These are phyloP conservation scores for Podila epigama DNA, from an alignment of 192 early-diverging fungal genomes.

Conservation along the genomic window DNA sequence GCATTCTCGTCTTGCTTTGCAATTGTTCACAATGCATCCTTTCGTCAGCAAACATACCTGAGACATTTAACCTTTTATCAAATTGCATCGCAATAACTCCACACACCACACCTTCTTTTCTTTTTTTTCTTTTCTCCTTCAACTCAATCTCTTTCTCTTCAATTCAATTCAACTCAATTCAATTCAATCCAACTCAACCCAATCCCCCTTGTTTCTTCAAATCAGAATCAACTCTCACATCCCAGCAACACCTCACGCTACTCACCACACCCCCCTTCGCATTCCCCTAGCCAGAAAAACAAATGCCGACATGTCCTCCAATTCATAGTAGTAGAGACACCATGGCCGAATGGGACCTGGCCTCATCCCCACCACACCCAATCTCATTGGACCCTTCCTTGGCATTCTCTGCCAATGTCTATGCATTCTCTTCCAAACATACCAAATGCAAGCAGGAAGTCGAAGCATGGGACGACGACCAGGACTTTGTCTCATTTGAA, in stretches of 20 bases:
- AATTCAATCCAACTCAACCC: not conserved
- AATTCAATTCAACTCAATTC: too few relatives aligned
- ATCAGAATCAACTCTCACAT: too few relatives aligned
- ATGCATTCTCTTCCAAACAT: not conserved
- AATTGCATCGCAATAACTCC: not conserved
- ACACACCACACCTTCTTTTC: not conserved
- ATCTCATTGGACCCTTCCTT: too few relatives aligned
- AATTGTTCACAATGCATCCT: too few relatives aligned
- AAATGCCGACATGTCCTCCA: not conserved
- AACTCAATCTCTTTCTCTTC: not conserved
- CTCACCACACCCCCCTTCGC: not conserved
- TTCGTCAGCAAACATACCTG: too few relatives aligned
- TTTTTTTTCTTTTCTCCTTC: not conserved
- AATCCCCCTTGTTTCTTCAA: not conserved
- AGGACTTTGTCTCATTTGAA: slow-evolving; percentile 23
- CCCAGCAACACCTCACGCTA: not conserved
- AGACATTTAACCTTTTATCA: too few relatives aligned
- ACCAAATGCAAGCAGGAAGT: not conserved
- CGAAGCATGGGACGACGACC: slow-evolving; percentile 40
- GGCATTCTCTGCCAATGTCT: not conserved
- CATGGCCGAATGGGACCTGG: not conserved
- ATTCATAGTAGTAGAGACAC: not conserved
- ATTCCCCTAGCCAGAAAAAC: not conserved
- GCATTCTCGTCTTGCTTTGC: not conserved
- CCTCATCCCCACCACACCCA: not conserved